phyloP scores from a whole-genome alignment of 1,139 yeast genomes.

The Hemisphaericaspora xylofermentans region DNA sequence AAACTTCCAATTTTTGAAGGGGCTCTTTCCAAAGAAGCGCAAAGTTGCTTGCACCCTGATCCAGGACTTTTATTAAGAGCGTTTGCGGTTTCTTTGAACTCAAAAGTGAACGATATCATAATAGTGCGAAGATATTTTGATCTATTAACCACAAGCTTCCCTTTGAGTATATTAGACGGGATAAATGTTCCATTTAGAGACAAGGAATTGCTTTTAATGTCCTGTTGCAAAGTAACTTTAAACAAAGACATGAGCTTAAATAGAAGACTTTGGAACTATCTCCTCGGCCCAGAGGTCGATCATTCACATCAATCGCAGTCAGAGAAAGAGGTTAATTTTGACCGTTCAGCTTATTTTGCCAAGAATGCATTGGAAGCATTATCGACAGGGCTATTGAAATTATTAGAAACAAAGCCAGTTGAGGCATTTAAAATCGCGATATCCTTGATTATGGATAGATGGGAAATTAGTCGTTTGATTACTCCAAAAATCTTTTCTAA shows the following conservation, averaged over 20 bases:
- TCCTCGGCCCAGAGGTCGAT: slow-evolving; percentile 63
- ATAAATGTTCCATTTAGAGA: slow-evolving; percentile 50
- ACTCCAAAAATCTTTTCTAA: slow-evolving; percentile 73
- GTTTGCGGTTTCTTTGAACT: slow-evolving; percentile 60
- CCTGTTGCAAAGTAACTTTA: slow-evolving; percentile 68
- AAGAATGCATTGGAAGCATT: slow-evolving; percentile 53
- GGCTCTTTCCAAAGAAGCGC: slow-evolving; percentile 50
- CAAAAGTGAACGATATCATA: slow-evolving; percentile 49
- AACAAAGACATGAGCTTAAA: slow-evolving; percentile 91
- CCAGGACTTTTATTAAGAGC: slow-evolving; percentile 78
- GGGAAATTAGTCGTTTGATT: slow-evolving; percentile 83
- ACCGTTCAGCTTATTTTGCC: slow-evolving; percentile 50
- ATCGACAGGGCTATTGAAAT: slow-evolving; percentile 49
- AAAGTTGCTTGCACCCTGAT: slow-evolving; percentile 65
- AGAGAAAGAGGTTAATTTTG: not conserved
- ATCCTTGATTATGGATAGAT: slow-evolving; percentile 75
- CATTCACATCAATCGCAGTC: slow-evolving; percentile 24
- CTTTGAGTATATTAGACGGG: slow-evolving; percentile 43
- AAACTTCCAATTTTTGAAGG: slow-evolving; percentile 53
- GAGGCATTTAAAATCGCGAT: slow-evolving; percentile 63
- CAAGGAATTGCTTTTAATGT: slow-evolving; percentile 54
- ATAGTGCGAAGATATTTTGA: slow-evolving; percentile 92
- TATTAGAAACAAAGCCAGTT: slow-evolving; percentile 40
- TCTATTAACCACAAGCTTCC: slow-evolving; percentile 64
- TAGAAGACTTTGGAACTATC: slow-evolving; percentile 89